Conservation (phyloP, 2,329 filamentous ascomycete species). For the Lecanicillium sp. region DNA sequence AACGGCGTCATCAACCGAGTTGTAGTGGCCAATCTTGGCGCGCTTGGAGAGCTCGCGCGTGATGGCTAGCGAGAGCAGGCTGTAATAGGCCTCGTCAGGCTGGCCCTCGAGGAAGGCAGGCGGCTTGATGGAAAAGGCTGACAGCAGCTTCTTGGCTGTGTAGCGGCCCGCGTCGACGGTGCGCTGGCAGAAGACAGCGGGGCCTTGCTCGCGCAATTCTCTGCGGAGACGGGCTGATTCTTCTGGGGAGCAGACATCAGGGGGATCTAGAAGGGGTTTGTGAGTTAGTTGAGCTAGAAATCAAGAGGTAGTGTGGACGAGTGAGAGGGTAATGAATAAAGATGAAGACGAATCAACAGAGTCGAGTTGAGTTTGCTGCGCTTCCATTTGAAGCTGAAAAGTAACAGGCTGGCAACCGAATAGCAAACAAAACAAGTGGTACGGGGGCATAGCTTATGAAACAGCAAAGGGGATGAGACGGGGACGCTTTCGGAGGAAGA, state of each 20-base stretch:
- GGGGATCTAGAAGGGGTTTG: slow-evolving; percentile 11
- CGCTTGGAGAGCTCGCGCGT: slow-evolving; percentile 75
- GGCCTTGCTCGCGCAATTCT: slow-evolving; percentile 68
- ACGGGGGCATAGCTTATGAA: too few species aligned
- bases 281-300: slow-evolving; percentile 1
- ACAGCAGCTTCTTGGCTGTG: slow-evolving; percentile 74
- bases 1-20: slow-evolving; percentile 83
- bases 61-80: slow-evolving; percentile 68
- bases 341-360: too few species aligned
- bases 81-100: slow-evolving; percentile 64
- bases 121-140: slow-evolving; percentile 73
- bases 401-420: too few species aligned
- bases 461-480: too few species aligned
- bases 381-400: too few species aligned
- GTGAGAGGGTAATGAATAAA: slow-evolving; percentile 5
- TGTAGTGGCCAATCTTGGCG: slow-evolving; percentile 70
- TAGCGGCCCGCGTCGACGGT: slow-evolving; percentile 63
- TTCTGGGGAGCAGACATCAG: slow-evolving; percentile 55
- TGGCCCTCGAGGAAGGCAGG: slow-evolving; percentile 64
- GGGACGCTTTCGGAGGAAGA: too few species aligned
- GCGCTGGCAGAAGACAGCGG: slow-evolving; percentile 65
- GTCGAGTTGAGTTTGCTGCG: too few species aligned
- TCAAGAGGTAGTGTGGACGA: slow-evolving; percentile 8
- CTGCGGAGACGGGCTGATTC: slow-evolving; percentile 63
- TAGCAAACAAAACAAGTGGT: too few species aligned